Evolutionary conservation across 257 asterid genomes (phyloP).

Genomic region (Handroanthus guayacan): DNA sequence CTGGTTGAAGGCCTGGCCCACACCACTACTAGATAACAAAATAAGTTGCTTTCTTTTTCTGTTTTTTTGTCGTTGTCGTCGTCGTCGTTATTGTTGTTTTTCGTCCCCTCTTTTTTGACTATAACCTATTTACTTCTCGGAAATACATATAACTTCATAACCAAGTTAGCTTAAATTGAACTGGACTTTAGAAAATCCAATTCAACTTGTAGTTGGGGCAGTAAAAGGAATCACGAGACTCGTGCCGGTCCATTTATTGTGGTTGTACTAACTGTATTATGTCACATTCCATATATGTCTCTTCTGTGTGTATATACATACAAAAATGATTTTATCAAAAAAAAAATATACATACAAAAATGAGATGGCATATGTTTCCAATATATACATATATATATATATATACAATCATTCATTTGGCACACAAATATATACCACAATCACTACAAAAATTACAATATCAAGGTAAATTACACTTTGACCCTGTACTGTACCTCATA

Average conservation of each 20-base stretch:
- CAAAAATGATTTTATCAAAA: no score
- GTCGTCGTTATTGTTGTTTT: no score
- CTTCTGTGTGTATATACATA: no score
- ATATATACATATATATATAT: no score
- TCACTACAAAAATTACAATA: no score
- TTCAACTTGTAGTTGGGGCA: constrained; percentile 27
- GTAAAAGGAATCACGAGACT: constrained; percentile 54
- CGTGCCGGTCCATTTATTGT: constrained; percentile 38
- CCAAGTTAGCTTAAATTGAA: neutral
- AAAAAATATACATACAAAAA: neutral
- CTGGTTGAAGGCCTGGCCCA: neutral
- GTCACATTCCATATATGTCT: neutral
- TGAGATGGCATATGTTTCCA: neutral
- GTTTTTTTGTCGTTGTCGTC: no score
- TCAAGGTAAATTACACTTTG: no score
- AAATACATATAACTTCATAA: neutral
- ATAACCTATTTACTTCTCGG: neutral
- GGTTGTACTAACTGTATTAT: constrained; percentile 19
- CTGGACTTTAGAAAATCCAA: no score
- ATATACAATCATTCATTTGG: no score
- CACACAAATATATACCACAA: no score
- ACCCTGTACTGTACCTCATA: no score
- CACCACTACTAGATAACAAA: neutral
- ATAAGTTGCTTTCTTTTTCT: no score
- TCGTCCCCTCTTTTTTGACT: neutral